Conservation (phyloP, 345 rosid species). For the Bretschneidera sinensis region DNA sequence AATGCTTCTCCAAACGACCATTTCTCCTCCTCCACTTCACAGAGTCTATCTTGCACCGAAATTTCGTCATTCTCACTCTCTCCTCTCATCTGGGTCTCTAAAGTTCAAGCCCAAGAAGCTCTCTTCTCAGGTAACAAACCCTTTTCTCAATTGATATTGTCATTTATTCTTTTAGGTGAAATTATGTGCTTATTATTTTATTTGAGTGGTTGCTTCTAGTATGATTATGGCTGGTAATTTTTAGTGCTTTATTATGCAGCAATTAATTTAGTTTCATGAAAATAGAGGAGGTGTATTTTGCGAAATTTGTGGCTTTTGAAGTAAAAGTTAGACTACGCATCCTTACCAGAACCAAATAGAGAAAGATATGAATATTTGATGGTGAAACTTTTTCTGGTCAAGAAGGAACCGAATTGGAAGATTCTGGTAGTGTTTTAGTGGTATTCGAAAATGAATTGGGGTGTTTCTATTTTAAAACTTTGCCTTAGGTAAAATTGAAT, state of each 20-base stretch:
- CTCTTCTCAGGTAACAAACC: constrained; percentile 37
- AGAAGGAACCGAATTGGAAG: neutral
- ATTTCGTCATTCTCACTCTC: constrained; percentile 16
- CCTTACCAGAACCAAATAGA: neutral
- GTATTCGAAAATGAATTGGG: no score
- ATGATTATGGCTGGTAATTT: neutral
- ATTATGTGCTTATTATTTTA: neutral
- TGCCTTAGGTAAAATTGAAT: no score
- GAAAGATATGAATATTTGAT: neutral
- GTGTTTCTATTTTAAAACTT: no score
- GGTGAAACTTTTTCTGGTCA: neutral
- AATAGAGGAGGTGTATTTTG: neutral
- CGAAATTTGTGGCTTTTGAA: neutral
- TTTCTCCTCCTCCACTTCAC: constrained; percentile 32
- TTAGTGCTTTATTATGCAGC: no score
- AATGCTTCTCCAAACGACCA: constrained; percentile 55
- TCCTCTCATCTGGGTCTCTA: constrained; percentile 29
- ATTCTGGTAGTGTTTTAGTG: no score
- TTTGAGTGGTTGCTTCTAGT: neutral
- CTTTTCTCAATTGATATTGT: neutral
- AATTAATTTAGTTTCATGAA: neutral
- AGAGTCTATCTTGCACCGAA: constrained; percentile 15
- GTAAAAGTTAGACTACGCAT: neutral
- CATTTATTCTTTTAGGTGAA: neutral
- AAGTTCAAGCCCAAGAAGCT: constrained; percentile 22